phyloP scores from a whole-genome alignment of 768 basidiomycete species.

The Cantharellus cinnabarinus region DNA sequence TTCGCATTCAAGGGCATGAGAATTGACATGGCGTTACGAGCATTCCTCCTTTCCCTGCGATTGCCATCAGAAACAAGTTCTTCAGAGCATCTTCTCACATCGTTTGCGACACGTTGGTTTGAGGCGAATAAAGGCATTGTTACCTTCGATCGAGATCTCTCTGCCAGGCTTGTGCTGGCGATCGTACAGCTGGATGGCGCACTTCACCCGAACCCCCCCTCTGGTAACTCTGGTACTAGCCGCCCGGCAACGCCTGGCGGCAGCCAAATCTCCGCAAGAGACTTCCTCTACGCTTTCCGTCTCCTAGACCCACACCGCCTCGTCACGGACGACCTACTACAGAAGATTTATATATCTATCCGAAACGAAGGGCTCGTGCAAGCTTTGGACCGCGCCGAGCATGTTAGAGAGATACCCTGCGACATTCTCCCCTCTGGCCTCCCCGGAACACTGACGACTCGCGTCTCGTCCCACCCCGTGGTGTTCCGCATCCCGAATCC shows the following conservation, averaged over 20 bases:
- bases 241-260: slow-evolving; percentile 18
- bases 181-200: slow-evolving; percentile 79
- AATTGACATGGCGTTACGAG: slow-evolving; percentile 74
- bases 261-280: slow-evolving; percentile 39
- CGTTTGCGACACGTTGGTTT: slow-evolving; percentile 78
- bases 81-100: slow-evolving; percentile 55
- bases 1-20: slow-evolving; percentile 71
- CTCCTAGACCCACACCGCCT: slow-evolving; percentile 49
- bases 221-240: not conserved
- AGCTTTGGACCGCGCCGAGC: slow-evolving; percentile 29
- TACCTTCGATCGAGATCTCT: slow-evolving; percentile 65
- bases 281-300: slow-evolving; percentile 72
- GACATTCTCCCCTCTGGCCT: slow-evolving; percentile 31
- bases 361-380: slow-evolving; percentile 43
- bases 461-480: slow-evolving; percentile 72
- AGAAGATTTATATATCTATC: slow-evolving; percentile 62
- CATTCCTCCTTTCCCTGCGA: slow-evolving; percentile 69
- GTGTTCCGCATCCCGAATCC: slow-evolving; percentile 67
- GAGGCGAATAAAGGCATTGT: slow-evolving; percentile 65
- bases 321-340: slow-evolving; percentile 55
- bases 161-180: slow-evolving; percentile 53
- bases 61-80: slow-evolving; percentile 27
- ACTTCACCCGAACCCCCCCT: slow-evolving; percentile 28
- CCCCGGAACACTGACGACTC: slow-evolving; percentile 66
- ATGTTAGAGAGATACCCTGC: slow-evolving; percentile 20